Percentiles rank a stretch among this genome's conserved stretches.
Evolutionary conservation across 2,329 filamentous ascomycete genomes (phyloP).

Genomic region (Pseudogymnoascus sp.): DNA sequence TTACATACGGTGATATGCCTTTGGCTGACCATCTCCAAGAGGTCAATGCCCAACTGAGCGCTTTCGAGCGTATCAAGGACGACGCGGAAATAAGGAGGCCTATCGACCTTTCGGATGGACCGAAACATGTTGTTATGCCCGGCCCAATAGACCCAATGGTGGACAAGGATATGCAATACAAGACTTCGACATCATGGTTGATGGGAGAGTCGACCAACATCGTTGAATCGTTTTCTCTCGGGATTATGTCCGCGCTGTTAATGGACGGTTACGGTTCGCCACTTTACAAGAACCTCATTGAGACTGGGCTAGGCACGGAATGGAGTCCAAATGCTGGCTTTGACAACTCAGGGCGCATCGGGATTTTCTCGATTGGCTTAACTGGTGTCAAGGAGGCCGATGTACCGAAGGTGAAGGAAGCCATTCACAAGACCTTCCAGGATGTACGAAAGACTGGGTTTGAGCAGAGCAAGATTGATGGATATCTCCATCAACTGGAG

Average conservation of each 20-base stretch:
- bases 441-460: constrained; percentile 70
- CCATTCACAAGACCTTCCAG: constrained; percentile 62
- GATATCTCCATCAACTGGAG: constrained; percentile 87
- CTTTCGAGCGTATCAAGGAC: constrained; percentile 61
- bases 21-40: constrained; percentile 72
- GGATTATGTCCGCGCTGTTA: constrained; percentile 72
- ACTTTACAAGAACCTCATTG: constrained; percentile 79
- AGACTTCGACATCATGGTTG: constrained; percentile 90
- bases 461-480: constrained; percentile 82
- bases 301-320: constrained; percentile 81
- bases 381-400: constrained; percentile 81
- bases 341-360: constrained; percentile 65
- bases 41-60: constrained; percentile 63
- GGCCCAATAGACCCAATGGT: constrained; percentile 84
- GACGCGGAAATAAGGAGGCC: constrained; percentile 70
- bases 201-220: constrained; percentile 75
- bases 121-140: constrained; percentile 59
- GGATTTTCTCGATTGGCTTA: constrained; percentile 83
- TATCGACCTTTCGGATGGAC: constrained; percentile 58
- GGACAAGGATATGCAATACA: constrained; percentile 77
- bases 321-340: constrained; percentile 94
- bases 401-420: constrained; percentile 65
- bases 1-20: constrained; percentile 93
- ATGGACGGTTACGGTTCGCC: constrained; percentile 95
- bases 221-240: constrained; percentile 79